A percentile compares a stretch with the other conserved stretches of the same genome.
These are phyloP conservation scores for Neurospora tetrasperma DNA, from an alignment of 495 filamentous ascomycete genomes.

Conservation along the genomic window DNA sequence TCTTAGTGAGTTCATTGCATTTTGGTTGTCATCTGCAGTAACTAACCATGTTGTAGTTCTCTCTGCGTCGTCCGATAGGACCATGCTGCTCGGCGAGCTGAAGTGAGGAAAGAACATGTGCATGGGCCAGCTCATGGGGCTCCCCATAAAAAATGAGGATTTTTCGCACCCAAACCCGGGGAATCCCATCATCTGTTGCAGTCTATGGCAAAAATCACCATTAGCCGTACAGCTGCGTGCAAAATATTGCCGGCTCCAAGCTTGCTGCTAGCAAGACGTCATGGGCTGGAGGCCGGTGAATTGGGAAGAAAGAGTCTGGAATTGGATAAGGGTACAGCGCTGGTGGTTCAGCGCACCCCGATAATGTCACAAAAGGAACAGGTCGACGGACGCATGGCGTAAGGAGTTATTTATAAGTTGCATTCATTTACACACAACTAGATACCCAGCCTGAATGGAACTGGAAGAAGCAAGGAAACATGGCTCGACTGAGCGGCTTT, in stretches of 20 bases:
- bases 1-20: conserved; percentile 57
- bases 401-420: not conserved
- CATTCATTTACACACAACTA: not conserved
- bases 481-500: not conserved
- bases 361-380: not conserved
- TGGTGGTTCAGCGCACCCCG: not conserved
- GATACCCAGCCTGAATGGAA: not conserved
- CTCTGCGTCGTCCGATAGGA: conserved; percentile 76
- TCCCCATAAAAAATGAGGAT: too few species aligned
- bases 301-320: not conserved
- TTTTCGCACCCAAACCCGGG: too few species aligned
- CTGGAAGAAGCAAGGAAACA: not conserved
- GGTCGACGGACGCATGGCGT: not conserved
- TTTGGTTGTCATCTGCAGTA: conserved; percentile 5
- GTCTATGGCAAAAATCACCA: too few species aligned
- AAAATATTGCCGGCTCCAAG: not conserved
- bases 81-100: conserved; percentile 67
- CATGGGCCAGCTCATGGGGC: too few species aligned
- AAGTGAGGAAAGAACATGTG: too few species aligned
- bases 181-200: too few species aligned
- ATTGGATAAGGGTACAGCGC: not conserved
- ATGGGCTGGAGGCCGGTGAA: not conserved
- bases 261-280: not conserved
- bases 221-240: not conserved
- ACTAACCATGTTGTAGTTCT: conserved; percentile 51